Base-by-base conservation (phyloP, 2,329 filamentous ascomycete genomes). In the Rhynchosporium agropyri region DNA sequence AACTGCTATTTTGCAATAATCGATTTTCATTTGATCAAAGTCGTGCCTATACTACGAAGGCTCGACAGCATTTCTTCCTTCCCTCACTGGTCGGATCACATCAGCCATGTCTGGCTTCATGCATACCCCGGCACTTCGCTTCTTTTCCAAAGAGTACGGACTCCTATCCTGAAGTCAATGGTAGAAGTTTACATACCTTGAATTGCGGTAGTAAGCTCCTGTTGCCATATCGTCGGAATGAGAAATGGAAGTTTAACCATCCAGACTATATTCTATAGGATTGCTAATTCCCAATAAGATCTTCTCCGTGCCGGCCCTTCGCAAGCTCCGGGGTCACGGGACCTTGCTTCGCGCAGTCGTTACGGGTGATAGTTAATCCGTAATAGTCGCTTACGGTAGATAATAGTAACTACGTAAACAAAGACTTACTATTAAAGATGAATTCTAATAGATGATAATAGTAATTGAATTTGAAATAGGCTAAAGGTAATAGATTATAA, bases 21-120 rank as follows among this genome's bases (percentile, higher is more conserved):
- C 38, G 33, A 40, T 28, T 9, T 28, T 13, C 33, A 28, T 54
- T 10, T 13, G 31, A 40, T 45, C 31, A 2, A 45, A 15, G 43
- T 26, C 8, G 51, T 61, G 33, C 56, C 51, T 36, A 31, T 43
- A 40, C 38, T 33, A 61, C 50, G 45, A 61, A 56, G 40, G 49
- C 33, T 51, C 51, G 56, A 50, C 33, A 10, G 58, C 15, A 43
- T n/a, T 45, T 29, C 36, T 38, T 26, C 36, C 31, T 3, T 12
- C 33, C 20, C 45, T 49, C 43, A 60, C 36, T 60, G 28, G 58
- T 49, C 42, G 33, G n/a, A 49, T 15, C 45, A 58, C 15, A 40
- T 58, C 48, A 49, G 56, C 31, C 56, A 49, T 43, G 42, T 45
- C 53, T 56, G 40, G 38, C 38, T 45, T 31, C 29, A 26, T 56